Conservation (phyloP, 805 yeast genomes). For the Hanseniaspora mollemarum region DNA sequence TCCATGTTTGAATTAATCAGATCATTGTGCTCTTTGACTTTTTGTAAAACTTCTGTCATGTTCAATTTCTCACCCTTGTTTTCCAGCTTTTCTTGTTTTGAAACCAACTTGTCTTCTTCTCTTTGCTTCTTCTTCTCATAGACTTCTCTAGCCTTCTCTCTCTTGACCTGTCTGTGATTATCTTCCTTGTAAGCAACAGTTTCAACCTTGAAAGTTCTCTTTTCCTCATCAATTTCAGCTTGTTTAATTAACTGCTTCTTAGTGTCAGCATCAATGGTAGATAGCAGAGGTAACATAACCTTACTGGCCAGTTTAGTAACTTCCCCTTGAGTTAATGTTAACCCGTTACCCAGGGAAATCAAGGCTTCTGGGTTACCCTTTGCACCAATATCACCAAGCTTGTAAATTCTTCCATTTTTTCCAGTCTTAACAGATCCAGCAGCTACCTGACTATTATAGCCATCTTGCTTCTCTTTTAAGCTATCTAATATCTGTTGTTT, state of each 20-base stretch:
- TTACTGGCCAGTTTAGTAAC: conserved; percentile 68
- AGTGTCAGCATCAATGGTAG: conserved; percentile 61
- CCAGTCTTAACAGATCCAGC: conserved; percentile 62
- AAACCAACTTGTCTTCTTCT: conserved; percentile 25
- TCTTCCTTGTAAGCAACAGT: conserved; percentile 19
- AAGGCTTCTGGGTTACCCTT: conserved; percentile 24
- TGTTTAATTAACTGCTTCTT: conserved; percentile 53
- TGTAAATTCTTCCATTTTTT: conserved; percentile 39
- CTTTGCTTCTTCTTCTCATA: conserved; percentile 30
- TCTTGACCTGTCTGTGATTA: conserved; percentile 33
- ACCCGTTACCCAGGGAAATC: conserved; percentile 78
- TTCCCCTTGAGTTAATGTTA: conserved; percentile 61
- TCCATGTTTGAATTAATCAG: conserved; percentile 33
- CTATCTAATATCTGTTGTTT: conserved; percentile 26
- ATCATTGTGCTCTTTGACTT: conserved; percentile 24
- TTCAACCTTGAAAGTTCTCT: conserved; percentile 28
- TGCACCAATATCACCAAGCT: conserved; percentile 34
- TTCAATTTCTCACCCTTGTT: conserved; percentile 4
- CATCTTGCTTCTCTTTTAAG: conserved; percentile 34
- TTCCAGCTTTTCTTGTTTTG: conserved; percentile 22
- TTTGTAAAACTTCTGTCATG: conserved; percentile 17
- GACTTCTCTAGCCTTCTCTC: conserved; percentile 38
- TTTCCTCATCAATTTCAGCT: conserved; percentile 32
- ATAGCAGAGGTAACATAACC: conserved; percentile 72
- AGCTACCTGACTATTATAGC: conserved; percentile 60